phyloP scores from a whole-genome alignment of 129 eudicot genomes.

The Escallonia herrerae region DNA sequence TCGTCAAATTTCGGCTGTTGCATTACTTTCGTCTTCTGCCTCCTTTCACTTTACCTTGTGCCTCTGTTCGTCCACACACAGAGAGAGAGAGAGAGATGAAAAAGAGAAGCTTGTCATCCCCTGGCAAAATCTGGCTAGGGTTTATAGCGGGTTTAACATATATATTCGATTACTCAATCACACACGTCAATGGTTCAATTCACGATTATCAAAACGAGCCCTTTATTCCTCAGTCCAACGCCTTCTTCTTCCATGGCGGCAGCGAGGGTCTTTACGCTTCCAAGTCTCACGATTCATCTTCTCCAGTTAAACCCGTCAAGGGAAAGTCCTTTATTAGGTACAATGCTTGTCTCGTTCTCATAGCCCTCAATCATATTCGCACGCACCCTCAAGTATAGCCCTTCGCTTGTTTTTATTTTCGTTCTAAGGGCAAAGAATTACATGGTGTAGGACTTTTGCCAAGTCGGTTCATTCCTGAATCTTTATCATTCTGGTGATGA shows the following conservation, averaged over 20 bases:
- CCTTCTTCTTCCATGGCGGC: constrained; percentile 75
- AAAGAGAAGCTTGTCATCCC: constrained; percentile 8
- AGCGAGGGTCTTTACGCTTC: constrained; percentile 72
- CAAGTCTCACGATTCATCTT: constrained; percentile 19
- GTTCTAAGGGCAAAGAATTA: too few relatives aligned
- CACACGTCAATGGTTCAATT: constrained; percentile 33
- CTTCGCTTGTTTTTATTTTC: too few relatives aligned
- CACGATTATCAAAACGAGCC: constrained; percentile 43
- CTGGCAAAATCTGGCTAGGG: constrained; percentile 15
- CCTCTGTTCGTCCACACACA: neutral
- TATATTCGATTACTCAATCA: constrained; percentile 15
- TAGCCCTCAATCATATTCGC: too few relatives aligned
- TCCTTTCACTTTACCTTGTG: neutral
- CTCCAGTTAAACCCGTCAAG: constrained; percentile 26
- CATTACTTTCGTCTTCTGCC: too few relatives aligned
- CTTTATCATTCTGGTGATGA: too few relatives aligned
- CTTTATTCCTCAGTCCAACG: constrained; percentile 44
- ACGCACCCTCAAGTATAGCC: too few relatives aligned
- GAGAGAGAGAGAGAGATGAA: constrained; percentile 17
- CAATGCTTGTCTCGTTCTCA: neutral
- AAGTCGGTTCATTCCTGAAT: too few relatives aligned
- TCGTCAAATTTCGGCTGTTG: too few relatives aligned
- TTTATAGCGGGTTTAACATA: constrained; percentile 5
- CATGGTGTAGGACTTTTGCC: too few relatives aligned
- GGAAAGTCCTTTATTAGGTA: constrained; percentile 70